Evolutionary conservation across 192 early-diverging fungal genomes (phyloP).

Genomic region (Linderina pennispora): DNA sequence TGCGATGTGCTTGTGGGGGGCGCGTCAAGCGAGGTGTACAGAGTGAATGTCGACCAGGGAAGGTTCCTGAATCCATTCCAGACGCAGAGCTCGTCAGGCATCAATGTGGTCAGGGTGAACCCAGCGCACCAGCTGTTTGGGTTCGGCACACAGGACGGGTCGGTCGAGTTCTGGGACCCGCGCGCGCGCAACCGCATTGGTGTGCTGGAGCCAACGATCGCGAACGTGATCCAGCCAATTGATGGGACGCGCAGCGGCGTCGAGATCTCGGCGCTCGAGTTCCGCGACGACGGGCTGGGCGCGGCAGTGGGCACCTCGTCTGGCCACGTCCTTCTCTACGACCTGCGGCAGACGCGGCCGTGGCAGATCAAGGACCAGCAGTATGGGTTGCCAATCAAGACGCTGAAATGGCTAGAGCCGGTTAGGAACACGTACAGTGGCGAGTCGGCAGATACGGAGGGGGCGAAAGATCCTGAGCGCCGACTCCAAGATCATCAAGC

Average conservation of each 20-base stretch:
- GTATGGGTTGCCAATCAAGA: constrained; percentile 92
- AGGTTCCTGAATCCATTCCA: constrained; percentile 80
- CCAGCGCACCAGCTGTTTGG: constrained; percentile 91
- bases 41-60: constrained; percentile 90
- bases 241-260: constrained; percentile 15
- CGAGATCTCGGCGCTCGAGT: constrained; percentile 73
- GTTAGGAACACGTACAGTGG: constrained; percentile 9
- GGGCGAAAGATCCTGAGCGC: constrained; percentile 76
- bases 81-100: constrained; percentile 61
- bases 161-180: constrained; percentile 96
- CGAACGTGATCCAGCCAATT: constrained; percentile 18
- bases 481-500: constrained; percentile 87
- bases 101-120: constrained; percentile 72
- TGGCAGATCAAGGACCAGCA: constrained; percentile 94
- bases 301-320: constrained; percentile 84
- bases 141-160: constrained; percentile 82
- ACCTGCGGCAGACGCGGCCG: constrained; percentile 80
- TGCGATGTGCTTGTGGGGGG: constrained; percentile 87
- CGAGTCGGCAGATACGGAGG: constrained; percentile 31
- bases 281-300: constrained; percentile 79
- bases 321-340: constrained; percentile 89
- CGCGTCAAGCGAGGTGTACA: constrained; percentile 75
- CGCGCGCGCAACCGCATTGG: constrained; percentile 71
- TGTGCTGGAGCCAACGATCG: constrained; percentile 51
- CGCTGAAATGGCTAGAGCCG: constrained; percentile 69